These are phyloP conservation scores for Vigna nakashimae DNA, from an alignment of 306 rosid species.

Conservation along the genomic window DNA sequence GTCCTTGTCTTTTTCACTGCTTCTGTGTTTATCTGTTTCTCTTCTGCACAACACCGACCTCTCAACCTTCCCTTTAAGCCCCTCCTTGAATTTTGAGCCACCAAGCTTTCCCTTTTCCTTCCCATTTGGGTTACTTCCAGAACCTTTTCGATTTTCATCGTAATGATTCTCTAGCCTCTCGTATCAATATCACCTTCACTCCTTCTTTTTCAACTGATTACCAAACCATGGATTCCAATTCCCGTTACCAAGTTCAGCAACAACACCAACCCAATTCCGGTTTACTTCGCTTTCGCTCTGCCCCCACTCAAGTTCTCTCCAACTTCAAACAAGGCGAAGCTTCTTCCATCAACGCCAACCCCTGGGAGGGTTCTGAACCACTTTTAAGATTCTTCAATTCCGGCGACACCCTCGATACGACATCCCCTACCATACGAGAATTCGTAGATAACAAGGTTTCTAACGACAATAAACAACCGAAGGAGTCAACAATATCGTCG, in stretches of 20 bases:
- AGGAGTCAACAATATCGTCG: conserved; percentile 9
- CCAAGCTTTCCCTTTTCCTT: background rate
- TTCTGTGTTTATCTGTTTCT: conserved; percentile 19
- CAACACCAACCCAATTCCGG: conserved; percentile 65
- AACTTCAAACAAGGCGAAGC: conserved; percentile 47
- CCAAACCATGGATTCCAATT: conserved; percentile 67
- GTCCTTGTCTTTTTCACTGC: conserved; percentile 39
- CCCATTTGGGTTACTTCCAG: conserved; percentile 53
- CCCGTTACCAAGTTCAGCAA: conserved; percentile 48
- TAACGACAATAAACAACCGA: background rate
- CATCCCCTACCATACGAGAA: conserved; percentile 49
- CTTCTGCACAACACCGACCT: conserved; percentile 39
- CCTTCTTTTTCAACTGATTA: background rate
- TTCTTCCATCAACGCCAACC: conserved; percentile 29
- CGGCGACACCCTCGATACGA: conserved; percentile 16
- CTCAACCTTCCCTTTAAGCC: conserved; percentile 37
- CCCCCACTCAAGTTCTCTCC: conserved; percentile 58
- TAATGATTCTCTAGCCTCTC: conserved; percentile 46
- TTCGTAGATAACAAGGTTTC: conserved; percentile 45
- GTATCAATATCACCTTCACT: conserved; percentile 40
- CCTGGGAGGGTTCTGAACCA: conserved; percentile 52
- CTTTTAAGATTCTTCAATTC: conserved; percentile 54
- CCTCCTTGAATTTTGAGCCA: conserved; percentile 44
- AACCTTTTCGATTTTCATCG: background rate
- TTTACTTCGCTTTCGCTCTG: conserved; percentile 77